phyloP scores from a whole-genome alignment of 371 early-diverging fungal genomes.

The Mucor saturninus region DNA sequence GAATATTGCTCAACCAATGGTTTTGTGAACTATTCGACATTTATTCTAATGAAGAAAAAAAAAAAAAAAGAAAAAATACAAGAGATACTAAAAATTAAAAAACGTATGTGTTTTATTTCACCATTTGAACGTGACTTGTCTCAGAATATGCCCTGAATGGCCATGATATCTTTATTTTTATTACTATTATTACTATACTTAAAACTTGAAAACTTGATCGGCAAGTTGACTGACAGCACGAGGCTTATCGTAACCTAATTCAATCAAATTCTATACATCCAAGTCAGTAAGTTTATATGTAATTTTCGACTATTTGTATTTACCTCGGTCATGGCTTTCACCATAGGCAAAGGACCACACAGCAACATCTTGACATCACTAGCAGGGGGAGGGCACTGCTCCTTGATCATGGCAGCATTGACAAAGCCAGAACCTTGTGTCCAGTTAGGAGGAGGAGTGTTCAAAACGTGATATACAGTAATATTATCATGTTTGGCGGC shows the following conservation, averaged over 20 bases:
- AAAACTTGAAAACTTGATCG: slow-evolving; percentile 59
- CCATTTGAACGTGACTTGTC: not conserved
- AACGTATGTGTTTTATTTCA: not conserved
- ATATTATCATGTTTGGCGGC: slow-evolving; percentile 81
- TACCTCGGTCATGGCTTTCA: slow-evolving; percentile 81
- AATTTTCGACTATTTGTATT: not conserved
- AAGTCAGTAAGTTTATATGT: not conserved
- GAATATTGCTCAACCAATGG: slow-evolving; percentile 50
- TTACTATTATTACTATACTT: slow-evolving; percentile 1
- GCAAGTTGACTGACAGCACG: slow-evolving; percentile 83
- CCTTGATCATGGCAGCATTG: slow-evolving; percentile 78
- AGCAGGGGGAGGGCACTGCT: slow-evolving; percentile 79
- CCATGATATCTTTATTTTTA: slow-evolving; percentile 5
- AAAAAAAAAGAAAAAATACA: not conserved
- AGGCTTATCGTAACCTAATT: slow-evolving; percentile 78
- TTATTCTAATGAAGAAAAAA: not conserved
- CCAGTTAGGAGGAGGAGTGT: slow-evolving; percentile 85
- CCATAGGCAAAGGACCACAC: slow-evolving; percentile 97
- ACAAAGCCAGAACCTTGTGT: slow-evolving; percentile 89
- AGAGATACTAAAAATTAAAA: slow-evolving; percentile 15
- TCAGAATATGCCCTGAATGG: not conserved
- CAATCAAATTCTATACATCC: slow-evolving; percentile 45
- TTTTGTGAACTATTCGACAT: slow-evolving; percentile 36
- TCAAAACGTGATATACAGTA: slow-evolving; percentile 84
- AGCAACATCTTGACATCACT: slow-evolving; percentile 84